Evolutionary conservation across 108 stramenopile species (phyloP).

Genomic region (Cyclotella baltica): DNA sequence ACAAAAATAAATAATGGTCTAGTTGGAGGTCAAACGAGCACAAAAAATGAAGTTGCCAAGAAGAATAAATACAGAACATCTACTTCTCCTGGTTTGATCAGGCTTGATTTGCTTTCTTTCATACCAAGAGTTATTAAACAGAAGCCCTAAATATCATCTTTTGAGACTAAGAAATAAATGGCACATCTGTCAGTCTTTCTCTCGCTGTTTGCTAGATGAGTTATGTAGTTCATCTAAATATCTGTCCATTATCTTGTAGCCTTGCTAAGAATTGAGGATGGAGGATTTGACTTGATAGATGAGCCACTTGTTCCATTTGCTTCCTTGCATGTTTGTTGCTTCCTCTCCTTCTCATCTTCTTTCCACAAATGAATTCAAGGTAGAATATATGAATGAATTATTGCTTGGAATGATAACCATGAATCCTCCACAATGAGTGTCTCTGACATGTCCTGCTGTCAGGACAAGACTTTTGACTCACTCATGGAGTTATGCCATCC

Average conservation of each 20-base stretch:
- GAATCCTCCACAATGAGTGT: not conserved
- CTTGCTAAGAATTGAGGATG: too few relatives aligned
- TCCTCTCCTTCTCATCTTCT: too few relatives aligned
- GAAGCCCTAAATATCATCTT: conserved; percentile 43
- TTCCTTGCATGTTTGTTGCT: not conserved
- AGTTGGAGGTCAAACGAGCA: not conserved
- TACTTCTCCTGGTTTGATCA: conserved; percentile 41
- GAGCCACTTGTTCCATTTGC: too few relatives aligned
- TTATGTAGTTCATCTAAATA: too few relatives aligned
- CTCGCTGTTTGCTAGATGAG: too few relatives aligned
- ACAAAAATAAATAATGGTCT: too few relatives aligned
- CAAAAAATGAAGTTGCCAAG: not conserved
- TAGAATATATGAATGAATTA: not conserved
- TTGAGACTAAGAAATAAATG: conserved; percentile 6
- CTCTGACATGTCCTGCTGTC: too few relatives aligned
- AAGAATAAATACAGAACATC: conserved; percentile 6
- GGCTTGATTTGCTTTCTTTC: conserved; percentile 44
- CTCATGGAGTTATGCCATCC: too few relatives aligned
- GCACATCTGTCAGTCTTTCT: too few relatives aligned
- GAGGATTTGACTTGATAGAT: too few relatives aligned
- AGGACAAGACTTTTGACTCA: too few relatives aligned
- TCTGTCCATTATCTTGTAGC: too few relatives aligned
- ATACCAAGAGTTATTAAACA: conserved; percentile 39
- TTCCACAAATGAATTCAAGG: not conserved
- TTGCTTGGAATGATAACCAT: not conserved